These are phyloP conservation scores for Plantago elongata DNA, from an alignment of 257 asterid genomes.

Conservation along the genomic window DNA sequence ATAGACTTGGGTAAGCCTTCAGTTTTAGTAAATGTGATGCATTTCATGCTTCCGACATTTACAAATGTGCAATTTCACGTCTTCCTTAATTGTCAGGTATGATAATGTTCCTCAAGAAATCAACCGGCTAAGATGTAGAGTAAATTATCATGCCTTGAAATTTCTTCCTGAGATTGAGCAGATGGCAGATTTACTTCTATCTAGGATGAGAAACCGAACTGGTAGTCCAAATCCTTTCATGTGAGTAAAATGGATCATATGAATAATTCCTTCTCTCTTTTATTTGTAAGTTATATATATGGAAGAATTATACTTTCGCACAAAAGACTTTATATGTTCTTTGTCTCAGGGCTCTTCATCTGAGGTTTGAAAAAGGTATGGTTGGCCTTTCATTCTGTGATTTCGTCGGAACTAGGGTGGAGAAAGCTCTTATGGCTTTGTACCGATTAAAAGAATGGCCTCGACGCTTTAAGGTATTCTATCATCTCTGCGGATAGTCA, in stretches of 20 bases:
- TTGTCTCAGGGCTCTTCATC: slow-evolving; percentile 90
- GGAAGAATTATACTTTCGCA: neutral
- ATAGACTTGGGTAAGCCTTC: slow-evolving; percentile 89
- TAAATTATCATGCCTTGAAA: slow-evolving; percentile 93
- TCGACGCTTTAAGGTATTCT: slow-evolving; percentile 83
- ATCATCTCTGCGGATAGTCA: slow-evolving; percentile 1
- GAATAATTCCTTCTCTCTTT: slow-evolving; percentile 7
- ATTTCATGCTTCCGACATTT: slow-evolving; percentile 7
- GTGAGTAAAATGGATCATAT: slow-evolving; percentile 37
- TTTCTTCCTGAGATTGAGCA: slow-evolving; percentile 95
- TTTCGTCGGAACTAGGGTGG: slow-evolving; percentile 86
- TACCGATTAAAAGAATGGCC: slow-evolving; percentile 99
- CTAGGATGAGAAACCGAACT: slow-evolving; percentile 96
- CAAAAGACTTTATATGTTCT: neutral
- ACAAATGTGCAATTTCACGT: neutral
- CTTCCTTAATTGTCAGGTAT: slow-evolving; percentile 50
- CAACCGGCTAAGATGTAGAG: slow-evolving; percentile 96
- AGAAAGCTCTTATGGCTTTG: slow-evolving; percentile 88
- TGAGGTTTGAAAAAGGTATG: slow-evolving; percentile 99
- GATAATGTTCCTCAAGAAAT: slow-evolving; percentile 96
- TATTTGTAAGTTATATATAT: slow-evolving; percentile 16
- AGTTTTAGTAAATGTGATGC: slow-evolving; percentile 9
- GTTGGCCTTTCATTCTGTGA: slow-evolving; percentile 99
- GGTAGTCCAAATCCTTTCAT: slow-evolving; percentile 89
- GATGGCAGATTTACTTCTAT: slow-evolving; percentile 89